Evolutionary conservation across 2,329 filamentous ascomycete genomes (phyloP).

Genomic region (Colletotrichum orbiculare): DNA sequence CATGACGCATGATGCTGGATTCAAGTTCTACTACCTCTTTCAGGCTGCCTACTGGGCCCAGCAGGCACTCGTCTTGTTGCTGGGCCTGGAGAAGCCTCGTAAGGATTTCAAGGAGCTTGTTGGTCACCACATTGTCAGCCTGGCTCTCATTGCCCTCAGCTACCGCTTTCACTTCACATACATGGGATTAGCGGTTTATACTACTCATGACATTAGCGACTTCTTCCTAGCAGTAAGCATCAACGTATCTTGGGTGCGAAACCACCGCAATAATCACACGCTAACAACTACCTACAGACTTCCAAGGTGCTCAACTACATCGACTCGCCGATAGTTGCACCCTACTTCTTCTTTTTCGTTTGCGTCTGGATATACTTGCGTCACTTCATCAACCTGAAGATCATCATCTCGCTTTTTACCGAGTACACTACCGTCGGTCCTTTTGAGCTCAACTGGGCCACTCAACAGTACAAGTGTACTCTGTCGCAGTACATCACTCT

Average conservation of each 20-base stretch:
- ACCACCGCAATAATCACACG: not conserved
- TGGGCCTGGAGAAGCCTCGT: slow-evolving; percentile 90
- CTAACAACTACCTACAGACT: slow-evolving; percentile 63
- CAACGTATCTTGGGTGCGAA: not conserved
- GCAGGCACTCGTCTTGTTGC: slow-evolving; percentile 86
- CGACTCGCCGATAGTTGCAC: slow-evolving; percentile 79
- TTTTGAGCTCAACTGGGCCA: slow-evolving; percentile 81
- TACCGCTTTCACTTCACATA: slow-evolving; percentile 98
- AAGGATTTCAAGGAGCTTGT: slow-evolving; percentile 97
- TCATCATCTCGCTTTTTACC: slow-evolving; percentile 80
- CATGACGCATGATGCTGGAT: slow-evolving; percentile 78
- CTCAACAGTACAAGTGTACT: slow-evolving; percentile 80
- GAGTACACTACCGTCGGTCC: slow-evolving; percentile 81
- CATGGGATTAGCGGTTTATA: slow-evolving; percentile 92
- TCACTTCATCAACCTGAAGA: slow-evolving; percentile 84
- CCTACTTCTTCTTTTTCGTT: slow-evolving; percentile 88
- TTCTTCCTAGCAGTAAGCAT: slow-evolving; percentile 89
- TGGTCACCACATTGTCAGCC: slow-evolving; percentile 88
- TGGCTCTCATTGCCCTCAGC: slow-evolving; percentile 84
- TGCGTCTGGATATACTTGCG: slow-evolving; percentile 88
- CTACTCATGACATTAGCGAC: slow-evolving; percentile 93
- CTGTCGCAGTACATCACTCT: slow-evolving; percentile 76
- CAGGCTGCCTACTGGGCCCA: slow-evolving; percentile 96
- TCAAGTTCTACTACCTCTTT: slow-evolving; percentile 97
- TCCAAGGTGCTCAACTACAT: slow-evolving; percentile 95